Percentiles rank a stretch among this genome's conserved stretches.
These are phyloP conservation scores for Aureobasidium sp. DNA, from an alignment of 2,329 filamentous ascomycete genomes.

Conservation along the genomic window DNA sequence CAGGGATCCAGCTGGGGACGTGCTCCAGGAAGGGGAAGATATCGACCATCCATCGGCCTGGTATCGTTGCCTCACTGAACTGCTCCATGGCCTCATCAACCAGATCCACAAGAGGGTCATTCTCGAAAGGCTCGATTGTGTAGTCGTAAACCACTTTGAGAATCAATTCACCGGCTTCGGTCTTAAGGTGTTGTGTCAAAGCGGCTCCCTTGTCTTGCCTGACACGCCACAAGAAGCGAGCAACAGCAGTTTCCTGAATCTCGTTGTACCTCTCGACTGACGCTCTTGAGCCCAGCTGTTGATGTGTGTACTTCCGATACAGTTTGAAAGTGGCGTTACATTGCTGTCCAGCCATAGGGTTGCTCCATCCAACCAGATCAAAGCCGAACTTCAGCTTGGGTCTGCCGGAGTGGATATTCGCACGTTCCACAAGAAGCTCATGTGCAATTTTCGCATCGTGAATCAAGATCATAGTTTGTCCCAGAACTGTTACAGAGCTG, in stretches of 20 bases:
- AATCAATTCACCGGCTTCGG: conserved; percentile 35
- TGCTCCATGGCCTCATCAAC: conserved; percentile 34
- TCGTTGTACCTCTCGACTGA: conserved; percentile 34
- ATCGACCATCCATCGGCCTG: conserved; percentile 42
- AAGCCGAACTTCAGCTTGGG: conserved; percentile 25
- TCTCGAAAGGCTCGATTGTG: conserved; percentile 32
- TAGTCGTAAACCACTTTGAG: conserved; percentile 45
- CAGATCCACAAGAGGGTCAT: conserved; percentile 41
- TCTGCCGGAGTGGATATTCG: conserved; percentile 32
- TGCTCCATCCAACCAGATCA: conserved; percentile 32
- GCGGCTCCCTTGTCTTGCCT: conserved; percentile 32
- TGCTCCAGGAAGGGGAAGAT: conserved; percentile 39
- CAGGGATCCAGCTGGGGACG: conserved; percentile 41
- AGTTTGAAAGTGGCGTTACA: conserved; percentile 25
- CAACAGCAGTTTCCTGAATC: conserved; percentile 40
- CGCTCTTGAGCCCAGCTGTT: conserved; percentile 40
- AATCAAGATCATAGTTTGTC: conserved; percentile 37
- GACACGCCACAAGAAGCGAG: conserved; percentile 39
- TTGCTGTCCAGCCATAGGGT: conserved; percentile 30
- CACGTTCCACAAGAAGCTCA: conserved; percentile 35
- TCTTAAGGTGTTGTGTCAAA: conserved; percentile 38
- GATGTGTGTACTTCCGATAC: conserved; percentile 41
- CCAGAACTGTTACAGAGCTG: conserved; percentile 37
- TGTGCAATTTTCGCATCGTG: conserved; percentile 32
- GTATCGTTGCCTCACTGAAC: conserved; percentile 35